A percentile compares a stretch with the other conserved stretches of the same genome.
phyloP scores from a whole-genome alignment of 176 grass and related monocot species.

The Avena insularis region DNA sequence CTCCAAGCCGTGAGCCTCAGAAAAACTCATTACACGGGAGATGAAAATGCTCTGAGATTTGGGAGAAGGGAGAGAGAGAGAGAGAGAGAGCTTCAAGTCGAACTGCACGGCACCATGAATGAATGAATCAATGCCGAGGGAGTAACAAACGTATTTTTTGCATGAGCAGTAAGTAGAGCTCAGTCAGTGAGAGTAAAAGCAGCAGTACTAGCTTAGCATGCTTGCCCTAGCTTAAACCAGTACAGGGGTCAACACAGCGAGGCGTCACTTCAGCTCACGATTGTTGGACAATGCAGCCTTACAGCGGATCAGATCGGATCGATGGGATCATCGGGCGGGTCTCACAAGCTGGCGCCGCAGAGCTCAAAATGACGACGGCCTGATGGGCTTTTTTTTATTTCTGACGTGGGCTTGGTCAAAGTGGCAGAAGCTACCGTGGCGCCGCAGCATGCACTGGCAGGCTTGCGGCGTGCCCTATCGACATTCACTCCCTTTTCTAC shows the following conservation, averaged over 20 bases:
- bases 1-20: background rate
- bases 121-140: background rate
- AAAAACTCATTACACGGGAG: background rate
- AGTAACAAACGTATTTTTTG: background rate
- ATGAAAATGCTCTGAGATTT: background rate
- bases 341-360: slow-evolving; percentile 32
- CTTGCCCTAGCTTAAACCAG: background rate
- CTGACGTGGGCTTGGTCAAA: slow-evolving; percentile 41
- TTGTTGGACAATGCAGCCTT: background rate
- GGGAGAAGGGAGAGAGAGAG: background rate
- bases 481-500: too few relatives aligned
- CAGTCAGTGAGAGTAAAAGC: slow-evolving; percentile 11
- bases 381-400: background rate
- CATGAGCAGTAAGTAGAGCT: background rate
- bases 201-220: background rate
- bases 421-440: background rate
- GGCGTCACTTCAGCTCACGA: background rate
- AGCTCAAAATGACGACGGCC: background rate
- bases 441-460: background rate
- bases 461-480: background rate
- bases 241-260: background rate
- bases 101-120: slow-evolving; percentile 41
- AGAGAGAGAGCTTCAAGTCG: background rate
- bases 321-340: slow-evolving; percentile 28
- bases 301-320: slow-evolving; percentile 11